These are phyloP conservation scores for Talaromyces liani DNA, from an alignment of 495 filamentous ascomycete genomes.

Conservation along the genomic window DNA sequence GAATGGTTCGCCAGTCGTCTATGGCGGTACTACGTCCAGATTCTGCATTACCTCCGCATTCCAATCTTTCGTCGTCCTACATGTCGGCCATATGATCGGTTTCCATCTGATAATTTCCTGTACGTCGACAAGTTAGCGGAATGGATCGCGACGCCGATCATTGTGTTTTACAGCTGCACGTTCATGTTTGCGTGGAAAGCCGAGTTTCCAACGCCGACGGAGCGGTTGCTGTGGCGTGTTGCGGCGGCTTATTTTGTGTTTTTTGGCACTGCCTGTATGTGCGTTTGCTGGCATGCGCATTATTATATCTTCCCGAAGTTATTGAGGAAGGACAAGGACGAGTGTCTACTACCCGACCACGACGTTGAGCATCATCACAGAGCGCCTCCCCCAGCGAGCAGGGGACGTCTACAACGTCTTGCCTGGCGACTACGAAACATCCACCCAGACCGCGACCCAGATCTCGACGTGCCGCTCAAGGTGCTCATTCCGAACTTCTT, in stretches of 20 bases:
- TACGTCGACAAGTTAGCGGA: constrained; percentile 8
- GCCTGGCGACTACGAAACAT: constrained; percentile 15
- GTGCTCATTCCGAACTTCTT: constrained; percentile 11
- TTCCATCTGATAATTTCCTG: constrained; percentile 14
- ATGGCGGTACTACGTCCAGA: constrained; percentile 16
- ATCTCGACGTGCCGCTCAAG: constrained; percentile 10
- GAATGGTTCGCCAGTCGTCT: constrained; percentile 14
- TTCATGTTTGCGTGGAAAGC: constrained; percentile 25
- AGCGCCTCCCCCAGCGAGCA: neutral
- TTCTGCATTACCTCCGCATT: constrained; percentile 14
- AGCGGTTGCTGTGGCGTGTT: constrained; percentile 22
- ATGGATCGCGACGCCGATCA: constrained; percentile 9
- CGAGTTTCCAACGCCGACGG: constrained; percentile 16
- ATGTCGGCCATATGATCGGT: constrained; percentile 13
- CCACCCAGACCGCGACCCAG: constrained; percentile 13
- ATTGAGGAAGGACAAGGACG: neutral
- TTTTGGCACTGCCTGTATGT: constrained; percentile 10
- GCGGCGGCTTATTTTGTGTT: constrained; percentile 11
- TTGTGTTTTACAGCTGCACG: constrained; percentile 16
- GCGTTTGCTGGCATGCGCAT: constrained; percentile 5
- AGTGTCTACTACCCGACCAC: neutral
- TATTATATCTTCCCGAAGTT: constrained; percentile 1
- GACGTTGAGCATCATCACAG: neutral
- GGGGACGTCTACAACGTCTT: neutral
- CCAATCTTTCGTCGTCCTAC: constrained; percentile 12